Evolutionary conservation across 2,329 filamentous ascomycete species (phyloP), one percentile per base, ranked within the genome.

Genomic region (Neospermospora avenae): DNA sequence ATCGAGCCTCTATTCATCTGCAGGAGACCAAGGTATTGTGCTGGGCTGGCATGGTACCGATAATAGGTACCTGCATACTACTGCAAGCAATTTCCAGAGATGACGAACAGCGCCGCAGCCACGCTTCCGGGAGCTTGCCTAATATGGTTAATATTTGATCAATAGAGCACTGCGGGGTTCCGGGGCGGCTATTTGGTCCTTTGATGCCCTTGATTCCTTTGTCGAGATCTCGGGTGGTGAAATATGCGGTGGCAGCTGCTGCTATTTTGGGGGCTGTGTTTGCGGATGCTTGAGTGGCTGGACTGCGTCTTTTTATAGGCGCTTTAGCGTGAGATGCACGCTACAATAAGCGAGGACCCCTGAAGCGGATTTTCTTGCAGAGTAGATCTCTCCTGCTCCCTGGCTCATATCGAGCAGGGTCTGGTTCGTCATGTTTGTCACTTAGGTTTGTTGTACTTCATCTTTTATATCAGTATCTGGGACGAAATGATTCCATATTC

Each of bases 181-280:
- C 31, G 18, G 18, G 31, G 31, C 48, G 48, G 34, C 34, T 35
- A 39, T 16, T 52, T 22, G n/a, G 20, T 16, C 18, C 45, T 48
- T 31, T 24, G n/a, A 18, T 48, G 13, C 13, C 18, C 20, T 22
- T 24, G 44, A 25, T 46, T 20, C n/a, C 28, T 1, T 31, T 31
- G 6, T 6, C 11, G 28, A 25, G 14, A 31, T 31, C 45, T 48
- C 45, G 45, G 45, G 45, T 48, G 14, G 25, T 24, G n/a, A 24
- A 48, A 48, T 24, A 48, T 48, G 45, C 45, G 45, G 45, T 48
- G 45, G 45, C 3, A 31, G 24, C 24, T 56, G 41, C 42, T 41
- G 54, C 42, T 56, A 56, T 56, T 56, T 56, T 56, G 54, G 54
- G 37, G 39, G 44, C 39, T 41, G 31, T n/a, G 39, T 24, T 16